phyloP scores from a whole-genome alignment of 768 basidiomycete species.

The Trametes sanguinea region DNA sequence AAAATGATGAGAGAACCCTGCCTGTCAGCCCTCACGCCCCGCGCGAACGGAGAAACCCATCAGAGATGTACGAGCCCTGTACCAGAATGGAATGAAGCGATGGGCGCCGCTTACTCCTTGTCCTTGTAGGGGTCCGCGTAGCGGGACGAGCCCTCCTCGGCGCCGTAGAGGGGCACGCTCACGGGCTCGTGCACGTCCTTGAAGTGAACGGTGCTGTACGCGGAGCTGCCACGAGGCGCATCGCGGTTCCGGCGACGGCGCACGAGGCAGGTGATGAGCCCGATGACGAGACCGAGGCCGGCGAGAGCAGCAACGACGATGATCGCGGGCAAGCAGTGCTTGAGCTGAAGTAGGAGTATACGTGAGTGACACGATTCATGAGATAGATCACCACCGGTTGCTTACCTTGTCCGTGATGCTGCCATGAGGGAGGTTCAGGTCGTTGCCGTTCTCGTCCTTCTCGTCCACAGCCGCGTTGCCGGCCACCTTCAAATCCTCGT shows the following conservation, averaged over 20 bases:
- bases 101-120: conserved; percentile 3
- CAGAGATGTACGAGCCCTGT: background rate
- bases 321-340: conserved; percentile 22
- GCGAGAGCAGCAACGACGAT: conserved; percentile 14
- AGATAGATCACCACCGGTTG: background rate
- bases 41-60: background rate
- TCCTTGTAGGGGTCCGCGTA: conserved; percentile 25
- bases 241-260: conserved; percentile 8
- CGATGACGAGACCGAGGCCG: conserved; percentile 12
- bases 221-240: conserved; percentile 8
- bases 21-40: background rate
- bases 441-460: conserved; percentile 14
- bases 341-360: background rate
- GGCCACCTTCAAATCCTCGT: conserved; percentile 3
- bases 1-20: background rate
- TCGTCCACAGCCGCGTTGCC: conserved; percentile 15
- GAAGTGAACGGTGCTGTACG: conserved; percentile 19
- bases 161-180: conserved; percentile 20
- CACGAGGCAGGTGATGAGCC: conserved; percentile 16
- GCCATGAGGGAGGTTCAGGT: conserved; percentile 15
- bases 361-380: background rate
- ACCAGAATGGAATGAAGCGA: background rate
- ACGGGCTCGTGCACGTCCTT: conserved; percentile 12
- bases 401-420: conserved; percentile 8
- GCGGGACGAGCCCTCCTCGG: conserved; percentile 22